phyloP scores from a whole-genome alignment of 2,329 filamentous ascomycete species.

The Stenocarpella maydis region DNA sequence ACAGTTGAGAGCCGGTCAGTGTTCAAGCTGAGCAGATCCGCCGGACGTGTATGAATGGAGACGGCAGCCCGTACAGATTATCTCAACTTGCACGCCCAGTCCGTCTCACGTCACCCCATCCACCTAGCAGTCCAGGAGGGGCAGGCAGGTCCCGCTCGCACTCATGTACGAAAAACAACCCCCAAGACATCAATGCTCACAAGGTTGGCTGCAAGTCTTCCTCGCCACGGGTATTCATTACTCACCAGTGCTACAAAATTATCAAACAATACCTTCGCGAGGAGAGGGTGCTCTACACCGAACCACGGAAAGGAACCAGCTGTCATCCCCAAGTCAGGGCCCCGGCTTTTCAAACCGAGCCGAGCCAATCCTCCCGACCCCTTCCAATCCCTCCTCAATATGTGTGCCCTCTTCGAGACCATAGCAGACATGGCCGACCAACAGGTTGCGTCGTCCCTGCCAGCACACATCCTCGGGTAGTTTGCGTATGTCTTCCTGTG shows the following conservation, averaged over 20 bases:
- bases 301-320: not conserved
- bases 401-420: not conserved
- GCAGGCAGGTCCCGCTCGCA: not conserved
- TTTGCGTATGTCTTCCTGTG: not conserved
- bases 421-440: slow-evolving; percentile 3
- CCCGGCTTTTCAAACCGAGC: not conserved
- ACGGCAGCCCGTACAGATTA: not conserved
- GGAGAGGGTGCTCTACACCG: not conserved
- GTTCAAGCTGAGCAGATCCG: no score
- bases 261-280: not conserved
- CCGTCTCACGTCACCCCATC: not conserved
- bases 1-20: no score
- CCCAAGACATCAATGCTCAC: no score
- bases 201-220: not conserved
- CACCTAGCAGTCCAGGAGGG: not conserved
- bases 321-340: not conserved
- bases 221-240: slow-evolving; percentile 7
- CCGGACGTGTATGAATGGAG: not conserved
- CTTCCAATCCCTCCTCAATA: not conserved
- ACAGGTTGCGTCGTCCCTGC: not conserved
- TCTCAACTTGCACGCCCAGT: not conserved
- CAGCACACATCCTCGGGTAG: not conserved
- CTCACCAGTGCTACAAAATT: slow-evolving; percentile 18
- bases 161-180: not conserved
- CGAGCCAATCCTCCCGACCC: not conserved